Percentiles rank a stretch among this genome's conserved stretches.
Conservation (phyloP, 164 flowering plant genomes). For the Amborella trichopoda region DNA sequence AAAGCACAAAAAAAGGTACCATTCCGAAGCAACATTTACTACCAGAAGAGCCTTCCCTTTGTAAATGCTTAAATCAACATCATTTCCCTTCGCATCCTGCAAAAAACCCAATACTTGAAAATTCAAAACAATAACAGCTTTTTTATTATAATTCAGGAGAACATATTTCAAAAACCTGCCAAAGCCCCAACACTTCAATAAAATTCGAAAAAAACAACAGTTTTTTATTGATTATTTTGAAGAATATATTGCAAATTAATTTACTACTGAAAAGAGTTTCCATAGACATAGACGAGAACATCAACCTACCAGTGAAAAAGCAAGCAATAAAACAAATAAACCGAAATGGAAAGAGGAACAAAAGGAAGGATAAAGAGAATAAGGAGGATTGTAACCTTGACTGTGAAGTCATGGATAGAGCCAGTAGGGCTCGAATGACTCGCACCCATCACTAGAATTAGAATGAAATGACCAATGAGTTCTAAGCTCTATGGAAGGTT, state of each 20-base stretch:
- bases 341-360: not conserved
- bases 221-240: too few species aligned
- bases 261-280: too few species aligned
- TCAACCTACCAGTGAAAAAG: too few species aligned
- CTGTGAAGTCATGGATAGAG: conserved; percentile 41
- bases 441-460: conserved; percentile 9
- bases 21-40: conserved; percentile 70
- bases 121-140: too few species aligned
- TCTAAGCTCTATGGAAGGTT: too few species aligned
- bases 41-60: conserved; percentile 67
- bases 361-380: not conserved
- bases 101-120: too few species aligned
- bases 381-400: conserved; percentile 25
- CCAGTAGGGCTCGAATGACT: not conserved
- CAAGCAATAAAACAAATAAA: not conserved
- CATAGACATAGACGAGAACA: too few species aligned
- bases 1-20: conserved; percentile 20
- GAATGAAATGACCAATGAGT: too few species aligned
- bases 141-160: too few species aligned
- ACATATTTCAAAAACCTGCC: not conserved
- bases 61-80: conserved; percentile 54
- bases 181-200: not conserved
- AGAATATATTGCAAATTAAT: too few species aligned
- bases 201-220: not conserved
- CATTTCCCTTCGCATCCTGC: conserved; percentile 68